phyloP scores from a whole-genome alignment of 441 rosid genomes.

The Eruca vesicaria region DNA sequence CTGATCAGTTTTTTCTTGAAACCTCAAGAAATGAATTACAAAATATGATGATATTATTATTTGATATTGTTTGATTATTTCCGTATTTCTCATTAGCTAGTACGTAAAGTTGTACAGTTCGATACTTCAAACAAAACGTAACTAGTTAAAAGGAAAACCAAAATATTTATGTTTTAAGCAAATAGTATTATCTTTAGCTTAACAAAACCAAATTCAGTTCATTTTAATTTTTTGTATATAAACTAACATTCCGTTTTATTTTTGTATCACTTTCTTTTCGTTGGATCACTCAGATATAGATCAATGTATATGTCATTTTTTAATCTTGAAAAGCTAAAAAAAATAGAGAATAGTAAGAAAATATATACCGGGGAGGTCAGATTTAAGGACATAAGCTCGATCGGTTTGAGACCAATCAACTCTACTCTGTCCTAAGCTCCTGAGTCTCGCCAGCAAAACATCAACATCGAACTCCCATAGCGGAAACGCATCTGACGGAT shows the following conservation, averaged over 20 bases:
- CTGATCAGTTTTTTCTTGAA: conserved; percentile 5
- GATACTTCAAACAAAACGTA: no score
- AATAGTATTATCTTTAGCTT: no score
- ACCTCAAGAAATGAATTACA: background rate
- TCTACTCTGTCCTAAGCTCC: conserved; percentile 53
- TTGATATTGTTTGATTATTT: no score
- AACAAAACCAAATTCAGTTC: no score
- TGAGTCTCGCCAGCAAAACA: conserved; percentile 47
- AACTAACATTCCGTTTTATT: no score
- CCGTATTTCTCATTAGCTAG: no score
- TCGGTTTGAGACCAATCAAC: conserved; percentile 81
- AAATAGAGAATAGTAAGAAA: background rate
- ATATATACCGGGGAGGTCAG: conserved; percentile 69
- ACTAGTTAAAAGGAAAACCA: no score
- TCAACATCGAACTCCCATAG: conserved; percentile 86
- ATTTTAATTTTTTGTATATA: no score
- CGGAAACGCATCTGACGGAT: conserved; percentile 93
- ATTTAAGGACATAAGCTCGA: conserved; percentile 65
- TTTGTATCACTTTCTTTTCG: background rate
- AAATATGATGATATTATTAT: no score
- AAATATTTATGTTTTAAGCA: no score
- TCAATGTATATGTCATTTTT: background rate
- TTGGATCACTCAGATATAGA: conserved; percentile 40
- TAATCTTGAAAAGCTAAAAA: background rate
- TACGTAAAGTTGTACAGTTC: no score